phyloP scores from a whole-genome alignment of 2,329 filamentous ascomycete species.

The Penicillium griseofulvum region DNA sequence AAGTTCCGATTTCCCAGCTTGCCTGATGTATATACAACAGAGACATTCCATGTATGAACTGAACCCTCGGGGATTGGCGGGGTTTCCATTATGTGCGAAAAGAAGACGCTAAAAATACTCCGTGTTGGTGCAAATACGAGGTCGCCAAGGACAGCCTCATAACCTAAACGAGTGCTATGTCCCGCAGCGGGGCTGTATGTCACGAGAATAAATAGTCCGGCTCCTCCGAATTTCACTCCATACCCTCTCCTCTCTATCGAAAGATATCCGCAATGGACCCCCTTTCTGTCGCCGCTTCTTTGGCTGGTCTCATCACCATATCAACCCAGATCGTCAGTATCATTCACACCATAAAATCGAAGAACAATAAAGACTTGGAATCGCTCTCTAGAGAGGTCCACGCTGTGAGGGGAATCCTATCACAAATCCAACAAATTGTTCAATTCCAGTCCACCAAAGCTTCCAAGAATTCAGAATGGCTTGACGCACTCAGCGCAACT shows the following conservation, averaged over 20 bases:
- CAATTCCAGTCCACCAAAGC: neutral
- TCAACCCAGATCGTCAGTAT: neutral
- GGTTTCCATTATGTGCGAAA: neutral
- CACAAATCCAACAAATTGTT: neutral
- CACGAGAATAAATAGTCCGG: neutral
- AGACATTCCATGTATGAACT: neutral
- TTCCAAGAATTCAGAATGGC: neutral
- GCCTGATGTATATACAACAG: neutral
- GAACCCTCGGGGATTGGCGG: neutral
- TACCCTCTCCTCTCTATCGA: neutral
- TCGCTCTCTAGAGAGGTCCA: neutral
- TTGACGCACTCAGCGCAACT: neutral
- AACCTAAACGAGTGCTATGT: neutral
- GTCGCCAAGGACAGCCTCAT: neutral
- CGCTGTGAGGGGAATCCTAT: neutral
- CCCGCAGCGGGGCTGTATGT: neutral
- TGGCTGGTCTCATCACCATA: neutral
- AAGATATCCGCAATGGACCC: neutral
- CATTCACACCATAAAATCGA: neutral
- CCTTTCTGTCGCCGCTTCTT: neutral
- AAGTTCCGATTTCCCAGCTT: conserved; percentile 30
- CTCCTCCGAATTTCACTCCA: neutral
- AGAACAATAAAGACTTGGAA: neutral
- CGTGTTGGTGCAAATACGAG: neutral
- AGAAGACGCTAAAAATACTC: neutral